Conservation (phyloP, 805 yeast genomes). For the Nematodospora valgi region DNA sequence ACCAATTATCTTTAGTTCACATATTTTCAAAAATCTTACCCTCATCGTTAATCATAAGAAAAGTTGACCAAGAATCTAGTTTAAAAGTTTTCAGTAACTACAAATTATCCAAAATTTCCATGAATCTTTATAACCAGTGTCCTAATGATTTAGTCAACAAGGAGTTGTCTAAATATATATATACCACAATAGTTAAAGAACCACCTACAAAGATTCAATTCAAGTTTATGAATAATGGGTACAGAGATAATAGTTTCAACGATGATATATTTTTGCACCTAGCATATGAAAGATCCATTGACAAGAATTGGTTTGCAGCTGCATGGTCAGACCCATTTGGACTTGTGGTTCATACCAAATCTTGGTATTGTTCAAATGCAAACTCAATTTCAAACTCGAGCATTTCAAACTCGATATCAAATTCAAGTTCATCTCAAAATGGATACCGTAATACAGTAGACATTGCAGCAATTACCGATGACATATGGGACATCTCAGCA, state of each 20-base stretch:
- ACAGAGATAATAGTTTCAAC: conserved; percentile 22
- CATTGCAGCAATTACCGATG: conserved; percentile 52
- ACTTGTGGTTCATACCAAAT: conserved; percentile 51
- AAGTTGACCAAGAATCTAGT: conserved; percentile 12
- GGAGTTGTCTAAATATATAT: conserved; percentile 15
- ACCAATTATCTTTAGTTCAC: conserved; percentile 38
- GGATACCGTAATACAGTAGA: not conserved
- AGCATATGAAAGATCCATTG: conserved; percentile 79
- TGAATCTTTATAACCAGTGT: conserved; percentile 57
- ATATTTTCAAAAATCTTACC: conserved; percentile 38
- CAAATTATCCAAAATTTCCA: conserved; percentile 42
- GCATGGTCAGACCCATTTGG: conserved; percentile 91
- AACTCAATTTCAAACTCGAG: not conserved
- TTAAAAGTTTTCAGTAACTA: conserved; percentile 28
- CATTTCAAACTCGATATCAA: no score
- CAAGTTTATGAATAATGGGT: conserved; percentile 25
- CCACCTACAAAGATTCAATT: conserved; percentile 36
- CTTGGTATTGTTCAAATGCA: conserved; percentile 52
- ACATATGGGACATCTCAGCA: conserved; percentile 61
- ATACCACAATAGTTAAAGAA: conserved; percentile 33
- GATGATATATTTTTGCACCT: conserved; percentile 81
- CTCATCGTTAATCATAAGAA: conserved; percentile 21
- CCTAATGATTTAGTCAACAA: conserved; percentile 30
- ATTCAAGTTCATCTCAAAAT: not conserved
- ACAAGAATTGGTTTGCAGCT: conserved; percentile 79